Evolutionary conservation across 176 grass and related monocot genomes (phyloP).

Genomic region (Carex parvula): DNA sequence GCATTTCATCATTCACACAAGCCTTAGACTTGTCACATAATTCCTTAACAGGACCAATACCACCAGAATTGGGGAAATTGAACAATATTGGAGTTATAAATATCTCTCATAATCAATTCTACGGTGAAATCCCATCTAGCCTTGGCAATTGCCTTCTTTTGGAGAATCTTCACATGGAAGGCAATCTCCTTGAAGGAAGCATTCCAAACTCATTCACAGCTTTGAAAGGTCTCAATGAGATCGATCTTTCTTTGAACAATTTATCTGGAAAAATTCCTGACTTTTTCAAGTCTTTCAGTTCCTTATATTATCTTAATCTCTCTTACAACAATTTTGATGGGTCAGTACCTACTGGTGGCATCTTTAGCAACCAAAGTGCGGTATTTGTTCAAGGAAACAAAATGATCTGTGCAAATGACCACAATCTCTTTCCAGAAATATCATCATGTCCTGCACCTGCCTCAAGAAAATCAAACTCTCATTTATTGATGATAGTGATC

Average conservation of each 20-base stretch:
- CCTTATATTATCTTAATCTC: constrained; percentile 34
- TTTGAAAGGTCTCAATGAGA: constrained; percentile 26
- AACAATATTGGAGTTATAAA: constrained; percentile 30
- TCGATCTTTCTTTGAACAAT: constrained; percentile 43
- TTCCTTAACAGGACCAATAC: constrained; percentile 33
- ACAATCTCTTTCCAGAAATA: constrained; percentile 19
- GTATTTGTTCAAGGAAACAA: constrained; percentile 35
- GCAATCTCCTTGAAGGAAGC: constrained; percentile 28
- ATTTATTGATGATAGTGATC: background rate
- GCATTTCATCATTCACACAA: constrained; percentile 3
- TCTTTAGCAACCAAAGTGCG: constrained; percentile 34
- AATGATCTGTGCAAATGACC: constrained; percentile 35
- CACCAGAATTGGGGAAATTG: constrained; percentile 34
- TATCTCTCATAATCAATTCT: constrained; percentile 37
- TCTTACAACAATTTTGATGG: constrained; percentile 51
- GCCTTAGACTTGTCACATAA: constrained; percentile 33
- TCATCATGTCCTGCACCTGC: constrained; percentile 23
- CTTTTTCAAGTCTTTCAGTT: constrained; percentile 8
- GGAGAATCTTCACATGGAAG: constrained; percentile 29
- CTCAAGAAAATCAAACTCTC: background rate
- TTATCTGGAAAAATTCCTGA: constrained; percentile 43
- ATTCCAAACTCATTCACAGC: constrained; percentile 40
- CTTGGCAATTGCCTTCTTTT: constrained; percentile 37
- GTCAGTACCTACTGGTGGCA: constrained; percentile 27
- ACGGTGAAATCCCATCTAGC: constrained; percentile 33